phyloP scores from a whole-genome alignment of 129 eudicot species.

The Mikania micrantha region DNA sequence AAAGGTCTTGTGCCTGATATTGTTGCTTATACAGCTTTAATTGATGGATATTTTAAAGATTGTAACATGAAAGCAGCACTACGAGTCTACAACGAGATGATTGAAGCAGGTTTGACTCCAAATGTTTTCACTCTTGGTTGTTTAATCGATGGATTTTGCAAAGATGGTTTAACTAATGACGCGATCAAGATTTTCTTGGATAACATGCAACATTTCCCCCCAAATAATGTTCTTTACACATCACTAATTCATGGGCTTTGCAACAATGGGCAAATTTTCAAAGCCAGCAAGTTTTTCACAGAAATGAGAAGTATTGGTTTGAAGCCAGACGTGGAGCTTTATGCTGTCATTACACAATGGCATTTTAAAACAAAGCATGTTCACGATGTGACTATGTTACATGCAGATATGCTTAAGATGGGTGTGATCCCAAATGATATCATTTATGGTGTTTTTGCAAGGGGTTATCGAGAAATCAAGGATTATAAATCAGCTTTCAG shows the following conservation, averaged over 20 bases:
- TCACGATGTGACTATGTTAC: conserved; percentile 59
- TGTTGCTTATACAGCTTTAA: conserved; percentile 64
- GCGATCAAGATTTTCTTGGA: conserved; percentile 68
- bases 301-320: conserved; percentile 61
- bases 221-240: conserved; percentile 51
- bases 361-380: conserved; percentile 40
- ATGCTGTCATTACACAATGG: conserved; percentile 35
- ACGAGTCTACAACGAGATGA: conserved; percentile 53
- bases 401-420: conserved; percentile 72
- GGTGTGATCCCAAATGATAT: conserved; percentile 45
- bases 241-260: conserved; percentile 68
- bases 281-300: conserved; percentile 69
- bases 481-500: conserved; percentile 40
- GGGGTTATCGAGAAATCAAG: conserved; percentile 46
- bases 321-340: conserved; percentile 46
- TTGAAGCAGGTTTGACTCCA: conserved; percentile 46
- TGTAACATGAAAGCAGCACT: conserved; percentile 57
- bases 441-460: conserved; percentile 39
- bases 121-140: conserved; percentile 65
- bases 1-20: conserved; percentile 72
- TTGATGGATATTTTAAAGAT: conserved; percentile 71
- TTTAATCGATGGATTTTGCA: conserved; percentile 74
- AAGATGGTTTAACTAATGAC: conserved; percentile 58
- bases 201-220: conserved; percentile 1
- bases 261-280: conserved; percentile 46